Percentiles rank a stretch among this genome's conserved stretches.
phyloP scores from a whole-genome alignment of 1,284 basidiomycete species.

The Rhizoctonia solani region DNA sequence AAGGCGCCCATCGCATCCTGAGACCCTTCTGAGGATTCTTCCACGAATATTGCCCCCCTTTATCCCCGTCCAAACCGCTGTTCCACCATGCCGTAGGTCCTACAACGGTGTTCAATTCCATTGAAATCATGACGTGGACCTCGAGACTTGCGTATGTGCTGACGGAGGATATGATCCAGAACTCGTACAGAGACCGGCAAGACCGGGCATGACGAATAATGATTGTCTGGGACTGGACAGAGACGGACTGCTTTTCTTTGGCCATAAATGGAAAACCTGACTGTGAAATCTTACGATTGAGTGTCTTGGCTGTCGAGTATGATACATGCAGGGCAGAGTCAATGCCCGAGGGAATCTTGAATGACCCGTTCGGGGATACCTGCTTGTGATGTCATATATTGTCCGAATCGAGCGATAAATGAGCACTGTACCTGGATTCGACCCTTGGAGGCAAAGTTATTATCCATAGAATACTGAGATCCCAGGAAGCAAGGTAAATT shows the following conservation, averaged over 20 bases:
- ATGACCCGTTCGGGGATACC: conserved; percentile 36
- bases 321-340: conserved; percentile 38
- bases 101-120: conserved; percentile 8
- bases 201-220: conserved; percentile 40
- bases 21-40: conserved; percentile 26
- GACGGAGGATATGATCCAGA: conserved; percentile 40
- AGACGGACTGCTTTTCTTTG: conserved; percentile 36
- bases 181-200: conserved; percentile 37
- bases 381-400: conserved; percentile 5
- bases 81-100: too few species aligned
- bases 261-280: conserved; percentile 21
- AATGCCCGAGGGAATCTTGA: conserved; percentile 37
- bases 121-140: conserved; percentile 39
- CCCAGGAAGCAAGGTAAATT: conserved; percentile 41
- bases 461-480: conserved; percentile 41
- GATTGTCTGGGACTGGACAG: conserved; percentile 40
- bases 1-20: conserved; percentile 31
- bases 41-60: neutral
- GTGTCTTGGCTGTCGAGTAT: conserved; percentile 40
- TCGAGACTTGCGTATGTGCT: conserved; percentile 41
- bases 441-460: conserved; percentile 42
- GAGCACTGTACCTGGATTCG: conserved; percentile 35
- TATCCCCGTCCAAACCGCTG: neutral
- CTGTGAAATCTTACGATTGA: conserved; percentile 34
- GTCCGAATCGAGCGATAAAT: neutral